Base-by-base conservation (phyloP, 2,329 filamentous ascomycete species). In the Colletotrichum simmondsii region DNA sequence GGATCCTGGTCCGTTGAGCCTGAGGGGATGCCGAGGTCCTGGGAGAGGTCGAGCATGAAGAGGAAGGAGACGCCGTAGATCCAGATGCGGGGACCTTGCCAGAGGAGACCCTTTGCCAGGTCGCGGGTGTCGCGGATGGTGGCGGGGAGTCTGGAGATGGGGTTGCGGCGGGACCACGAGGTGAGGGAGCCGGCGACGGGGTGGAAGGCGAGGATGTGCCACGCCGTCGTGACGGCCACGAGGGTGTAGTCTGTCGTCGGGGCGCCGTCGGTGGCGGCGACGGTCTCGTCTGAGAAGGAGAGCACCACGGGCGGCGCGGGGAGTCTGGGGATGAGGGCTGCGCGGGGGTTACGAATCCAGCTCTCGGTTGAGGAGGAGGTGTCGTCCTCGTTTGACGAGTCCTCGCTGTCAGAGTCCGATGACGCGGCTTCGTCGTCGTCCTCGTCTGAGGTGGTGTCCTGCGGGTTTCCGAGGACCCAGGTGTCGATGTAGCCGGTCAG, bases 41-140 rank as follows among this genome's bases (percentile, higher is more conserved):
- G 89, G 24, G 90, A 89, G 35, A 97, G 85, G 80, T 98, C 95
- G 73, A 99, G 90, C 95, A 98, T 98, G 84, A 94, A 95, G 28
- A 99, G 83, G 88, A 95, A 98, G 1, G 90, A 92, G 53, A 91
- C 90, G 7, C 96, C 95, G 78, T 97, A 98, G 24, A 98, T 84
- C 95, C 96, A 98, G 8, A 96, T 83, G 16, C 96, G 90, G 32
- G 86, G 85, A 1, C 92, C 86, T 79, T 97, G 93, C 95, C 96
- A 98, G 52, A 98, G 82, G 30, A 92, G 91, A 4, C 95, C 95
- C 85, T 96, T 96, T 66, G 93, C 93, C 54, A 94, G 88, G 80
- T 98, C 95, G 72, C 92, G 90, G 28, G 95, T 89, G 75, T 91
- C 90, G 68, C 88, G 90, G 80, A 97, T 96, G 60, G 93, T 89